phyloP scores from a whole-genome alignment of 169 alveolate genomes.

The Miamiensis avidus region DNA sequence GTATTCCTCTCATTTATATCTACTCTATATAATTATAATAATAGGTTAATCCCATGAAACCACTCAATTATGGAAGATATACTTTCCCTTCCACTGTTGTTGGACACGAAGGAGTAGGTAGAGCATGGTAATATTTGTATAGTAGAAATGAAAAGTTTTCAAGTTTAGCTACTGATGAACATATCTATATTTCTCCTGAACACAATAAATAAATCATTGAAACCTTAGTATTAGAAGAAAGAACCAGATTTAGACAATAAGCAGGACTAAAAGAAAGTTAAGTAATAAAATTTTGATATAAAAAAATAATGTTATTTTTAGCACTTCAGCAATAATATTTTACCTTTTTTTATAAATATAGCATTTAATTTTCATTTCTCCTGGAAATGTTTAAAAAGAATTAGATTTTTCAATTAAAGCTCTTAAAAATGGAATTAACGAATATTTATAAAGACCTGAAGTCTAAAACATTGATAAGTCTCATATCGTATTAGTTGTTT shows the following conservation, averaged over 20 bases:
- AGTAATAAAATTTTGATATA: background rate
- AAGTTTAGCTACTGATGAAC: background rate
- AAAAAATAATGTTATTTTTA: too few relatives aligned
- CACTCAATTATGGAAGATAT: background rate
- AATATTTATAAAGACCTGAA: background rate
- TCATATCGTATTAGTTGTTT: background rate
- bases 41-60: constrained; percentile 14
- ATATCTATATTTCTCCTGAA: constrained; percentile 1
- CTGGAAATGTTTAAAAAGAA: background rate
- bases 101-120: constrained; percentile 33
- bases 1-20: too few relatives aligned
- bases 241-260: background rate
- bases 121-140: constrained; percentile 20
- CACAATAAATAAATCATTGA: constrained; percentile 17
- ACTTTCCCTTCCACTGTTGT: constrained; percentile 19
- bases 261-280: constrained; percentile 6
- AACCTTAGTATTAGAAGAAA: constrained; percentile 20
- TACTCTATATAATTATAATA: too few relatives aligned
- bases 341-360: too few relatives aligned
- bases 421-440: background rate
- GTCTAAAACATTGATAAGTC: background rate
- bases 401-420: background rate
- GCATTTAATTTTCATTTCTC: background rate
- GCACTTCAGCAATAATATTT: background rate
- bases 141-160: background rate